Conservation (phyloP, 192 early-diverging fungal species). For the Phycomyces nitens region DNA sequence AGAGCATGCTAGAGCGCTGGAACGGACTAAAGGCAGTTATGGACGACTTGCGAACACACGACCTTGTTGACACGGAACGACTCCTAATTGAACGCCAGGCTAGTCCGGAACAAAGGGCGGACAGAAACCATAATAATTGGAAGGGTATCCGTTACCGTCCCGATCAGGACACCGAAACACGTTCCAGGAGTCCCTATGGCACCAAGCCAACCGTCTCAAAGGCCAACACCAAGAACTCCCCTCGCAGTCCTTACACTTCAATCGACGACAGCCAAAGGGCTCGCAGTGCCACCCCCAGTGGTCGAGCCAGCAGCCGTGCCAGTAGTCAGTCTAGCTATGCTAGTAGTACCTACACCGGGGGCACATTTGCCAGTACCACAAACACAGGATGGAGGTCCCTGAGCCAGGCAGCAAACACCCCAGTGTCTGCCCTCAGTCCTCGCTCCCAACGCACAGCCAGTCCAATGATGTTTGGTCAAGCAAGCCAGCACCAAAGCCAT, state of each 20-base stretch:
- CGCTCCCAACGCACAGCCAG: constrained; percentile 14
- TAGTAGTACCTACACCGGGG: too few relatives aligned
- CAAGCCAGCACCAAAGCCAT: not conserved
- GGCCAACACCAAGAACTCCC: not conserved
- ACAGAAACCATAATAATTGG: constrained; percentile 13
- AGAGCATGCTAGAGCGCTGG: constrained; percentile 50
- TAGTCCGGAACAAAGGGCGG: constrained; percentile 9
- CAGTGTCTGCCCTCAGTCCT: not conserved
- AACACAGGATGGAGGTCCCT: too few relatives aligned
- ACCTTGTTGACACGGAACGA: constrained; percentile 28
- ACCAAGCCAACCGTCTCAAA: constrained; percentile 2
- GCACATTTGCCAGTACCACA: too few relatives aligned
- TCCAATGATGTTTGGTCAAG: constrained; percentile 6
- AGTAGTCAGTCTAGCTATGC: not conserved
- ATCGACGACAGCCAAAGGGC: not conserved
- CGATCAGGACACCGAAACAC: constrained; percentile 13
- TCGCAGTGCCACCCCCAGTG: constrained; percentile 15
- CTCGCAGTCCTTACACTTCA: not conserved
- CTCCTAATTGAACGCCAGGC: not conserved
- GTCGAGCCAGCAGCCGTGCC: not conserved
- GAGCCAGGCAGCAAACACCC: too few relatives aligned
- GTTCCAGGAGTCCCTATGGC: not conserved
- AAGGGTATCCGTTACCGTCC: constrained; percentile 14
- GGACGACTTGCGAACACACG: constrained; percentile 25
- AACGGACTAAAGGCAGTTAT: constrained; percentile 36